Conservation (phyloP, 441 rosid species). For the Populus hybrid region DNA sequence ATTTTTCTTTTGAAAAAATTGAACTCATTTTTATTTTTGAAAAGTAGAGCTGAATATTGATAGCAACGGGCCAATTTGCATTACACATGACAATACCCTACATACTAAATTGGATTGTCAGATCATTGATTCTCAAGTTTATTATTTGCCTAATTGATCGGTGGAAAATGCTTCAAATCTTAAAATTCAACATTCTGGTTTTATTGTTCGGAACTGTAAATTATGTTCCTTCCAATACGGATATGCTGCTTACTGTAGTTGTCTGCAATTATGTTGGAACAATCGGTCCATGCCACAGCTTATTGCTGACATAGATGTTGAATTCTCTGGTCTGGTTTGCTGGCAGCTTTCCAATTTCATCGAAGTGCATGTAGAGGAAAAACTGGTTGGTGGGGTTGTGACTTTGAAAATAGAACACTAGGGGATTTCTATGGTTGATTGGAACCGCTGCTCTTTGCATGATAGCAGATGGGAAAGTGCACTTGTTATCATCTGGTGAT, state of each 20-base stretch:
- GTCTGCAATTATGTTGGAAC: not conserved
- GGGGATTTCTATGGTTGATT: not conserved
- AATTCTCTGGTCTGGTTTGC: not conserved
- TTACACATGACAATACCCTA: too few species aligned
- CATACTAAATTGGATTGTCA: too few species aligned
- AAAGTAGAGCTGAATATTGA: not conserved
- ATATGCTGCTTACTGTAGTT: not conserved
- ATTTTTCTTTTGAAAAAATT: not conserved
- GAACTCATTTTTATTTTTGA: not conserved
- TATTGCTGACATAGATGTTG: not conserved
- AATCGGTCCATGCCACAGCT: not conserved
- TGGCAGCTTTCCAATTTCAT: not conserved
- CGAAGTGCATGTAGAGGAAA: not conserved
- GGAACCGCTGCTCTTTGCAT: not conserved
- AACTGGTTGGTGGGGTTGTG: not conserved
- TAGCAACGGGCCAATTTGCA: not conserved
- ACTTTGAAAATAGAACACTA: not conserved
- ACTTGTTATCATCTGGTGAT: not conserved
- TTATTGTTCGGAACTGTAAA: too few species aligned
- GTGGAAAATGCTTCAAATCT: not conserved
- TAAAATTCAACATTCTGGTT: not conserved
- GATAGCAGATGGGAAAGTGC: not conserved
- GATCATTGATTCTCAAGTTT: not conserved
- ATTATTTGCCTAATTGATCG: too few species aligned
- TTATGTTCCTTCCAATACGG: not conserved